Base-by-base conservation (phyloP, 2,329 filamentous ascomycete species). In the Nannizziopsis arthrosporioides region DNA sequence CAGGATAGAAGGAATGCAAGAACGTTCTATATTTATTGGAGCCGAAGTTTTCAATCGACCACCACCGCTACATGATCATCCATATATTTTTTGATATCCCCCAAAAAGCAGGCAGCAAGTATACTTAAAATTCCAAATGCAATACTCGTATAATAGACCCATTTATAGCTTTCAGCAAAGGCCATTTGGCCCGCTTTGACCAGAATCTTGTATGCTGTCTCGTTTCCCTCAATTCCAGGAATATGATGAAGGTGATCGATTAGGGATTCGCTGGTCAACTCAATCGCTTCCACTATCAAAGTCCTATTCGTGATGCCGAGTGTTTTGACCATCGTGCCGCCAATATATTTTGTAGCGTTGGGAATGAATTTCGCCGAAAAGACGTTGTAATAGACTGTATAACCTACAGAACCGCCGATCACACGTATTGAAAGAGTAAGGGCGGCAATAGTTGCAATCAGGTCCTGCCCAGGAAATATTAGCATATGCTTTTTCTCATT, bases 361-460 rank as follows among this genome's bases (percentile, higher is more conserved):
- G 66, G 61, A 43, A 66, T 57, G 54, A 72, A 73, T 54, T 68
- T 71, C 53, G 67, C 65, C 52, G 71, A 56, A 53, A 70, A 70
- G 55, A 72, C 62, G 49, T 73, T 72, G 58, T 79, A 81, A 60
- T 72, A 72, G 41, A 75, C 68, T n/a, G 73, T 72, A 59, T 80
- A 82, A 31, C 78, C 81, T 51, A 84, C 74, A 10, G 75, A 73
- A 27, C 81, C 81, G 41, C 82, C 81, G 32, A 84, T 73, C 47
- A 82, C 78, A 34, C 82, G 79, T 54, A 85, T 77, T n/a, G 79
- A 75, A 34, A 85, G 73, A 0, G 81, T 84, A 17, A 85, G 68
- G 5, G 82, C 80, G 1, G 80, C 76, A 40, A 84, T 73, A 1
- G 81, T 84, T 6, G 79, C 81, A 53, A 85, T 84, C 5, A 84